Conservation (phyloP, 805 yeast genomes). For the Pichia insulana region DNA sequence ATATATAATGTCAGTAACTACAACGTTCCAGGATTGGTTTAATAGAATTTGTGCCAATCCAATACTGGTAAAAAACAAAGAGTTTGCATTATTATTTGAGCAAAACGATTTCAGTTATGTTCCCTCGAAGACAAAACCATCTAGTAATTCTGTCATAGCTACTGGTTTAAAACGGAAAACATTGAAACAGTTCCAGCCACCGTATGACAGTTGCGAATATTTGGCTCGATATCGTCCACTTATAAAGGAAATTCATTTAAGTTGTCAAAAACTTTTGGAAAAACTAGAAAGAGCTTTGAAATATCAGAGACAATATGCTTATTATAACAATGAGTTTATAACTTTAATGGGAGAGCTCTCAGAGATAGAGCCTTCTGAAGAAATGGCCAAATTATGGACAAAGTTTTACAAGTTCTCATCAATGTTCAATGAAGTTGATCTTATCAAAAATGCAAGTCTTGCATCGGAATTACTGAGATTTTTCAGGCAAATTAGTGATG, state of each 20-base stretch:
- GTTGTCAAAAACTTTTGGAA: conserved; percentile 45
- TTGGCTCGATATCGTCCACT: conserved; percentile 81
- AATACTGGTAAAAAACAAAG: conserved; percentile 78
- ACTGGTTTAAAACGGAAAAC: conserved; percentile 85
- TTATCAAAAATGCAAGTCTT: conserved; percentile 62
- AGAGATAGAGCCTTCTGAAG: conserved; percentile 43
- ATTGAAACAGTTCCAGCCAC: conserved; percentile 83
- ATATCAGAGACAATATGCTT: conserved; percentile 44
- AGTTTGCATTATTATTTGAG: conserved; percentile 61
- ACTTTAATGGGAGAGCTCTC: conserved; percentile 33
- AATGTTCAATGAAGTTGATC: conserved; percentile 66
- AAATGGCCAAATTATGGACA: conserved; percentile 73
- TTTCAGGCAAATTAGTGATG: conserved; percentile 52
- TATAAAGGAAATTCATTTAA: conserved; percentile 65
- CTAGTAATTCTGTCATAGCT: conserved; percentile 43
- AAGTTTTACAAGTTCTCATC: conserved; percentile 62
- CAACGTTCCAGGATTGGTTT: conserved; percentile 78
- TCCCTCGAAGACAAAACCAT: conserved; percentile 32
- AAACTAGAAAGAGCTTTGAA: conserved; percentile 48
- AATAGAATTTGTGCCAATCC: conserved; percentile 66
- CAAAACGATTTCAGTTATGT: conserved; percentile 31
- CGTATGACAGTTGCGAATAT: conserved; percentile 77
- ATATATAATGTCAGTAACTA: conserved; percentile 49
- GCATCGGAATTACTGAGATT: conserved; percentile 74
- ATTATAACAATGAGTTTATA: conserved; percentile 37